Base-by-base conservation (phyloP, 352 stramenopile genomes). In the Globisporangium megalacanthum region DNA sequence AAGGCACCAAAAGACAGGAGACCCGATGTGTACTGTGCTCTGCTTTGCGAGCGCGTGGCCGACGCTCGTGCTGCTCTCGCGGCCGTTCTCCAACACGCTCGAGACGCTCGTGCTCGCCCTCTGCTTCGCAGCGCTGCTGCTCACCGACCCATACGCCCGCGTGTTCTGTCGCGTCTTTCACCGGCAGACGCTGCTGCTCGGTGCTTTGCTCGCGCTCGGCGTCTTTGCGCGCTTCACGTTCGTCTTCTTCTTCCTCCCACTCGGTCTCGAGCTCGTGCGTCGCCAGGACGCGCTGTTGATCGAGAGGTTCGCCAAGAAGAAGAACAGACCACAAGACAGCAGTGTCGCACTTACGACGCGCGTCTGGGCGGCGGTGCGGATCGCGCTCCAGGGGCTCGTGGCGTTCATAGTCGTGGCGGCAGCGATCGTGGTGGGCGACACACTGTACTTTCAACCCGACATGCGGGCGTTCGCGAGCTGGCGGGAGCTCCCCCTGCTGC, bases 141-240 rank as follows among this genome's bases (percentile, higher is more conserved):
- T 83, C 11, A 49, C 68, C 1, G 73, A 83, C 42, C 73, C 70
- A 29, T 54, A 88, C 62, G 60, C 52, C n/a, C 73, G 72, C 25
- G 45, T 79, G 33, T 48, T 74, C 0, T 59, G 55, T n/a, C 50
- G 58, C 0, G 0, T 69, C 0, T 15, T 87, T 7, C 75, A 86
- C 36, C n/a, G 61, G 1, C 80, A 89, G 50, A 86, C 77, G 10
- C 36, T 86, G 42, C 6, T 77, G 2, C 69, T 94, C n/a, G 84
- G 84, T 3, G 70, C 60, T 56, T 64, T 89, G n/a, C 61, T 90
- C 20, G 83, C 79, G 0, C 2, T 89, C 7, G 86, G 79, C 33
- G 73, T 89, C 50, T 95, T 94, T 62, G 87, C 76, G 29, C 69
- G 85, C 19, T 91, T 95, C 66, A 92, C 83, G 9, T 95, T 94